These are phyloP conservation scores for Sclerotinia glacialis DNA, from an alignment of 2,329 filamentous ascomycete species.

Conservation along the genomic window DNA sequence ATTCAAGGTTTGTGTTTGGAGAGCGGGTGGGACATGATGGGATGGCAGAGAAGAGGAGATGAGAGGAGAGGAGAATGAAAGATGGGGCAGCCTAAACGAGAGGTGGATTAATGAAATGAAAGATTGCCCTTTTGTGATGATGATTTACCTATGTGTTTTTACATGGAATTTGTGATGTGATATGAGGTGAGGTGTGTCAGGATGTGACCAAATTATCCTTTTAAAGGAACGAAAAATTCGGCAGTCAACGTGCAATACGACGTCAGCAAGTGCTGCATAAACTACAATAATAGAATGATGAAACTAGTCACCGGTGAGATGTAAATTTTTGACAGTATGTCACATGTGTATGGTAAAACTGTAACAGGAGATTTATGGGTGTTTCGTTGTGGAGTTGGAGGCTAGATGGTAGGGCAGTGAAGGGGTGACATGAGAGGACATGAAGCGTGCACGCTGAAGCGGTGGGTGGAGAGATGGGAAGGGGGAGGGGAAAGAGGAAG, in stretches of 20 bases:
- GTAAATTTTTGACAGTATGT: not conserved
- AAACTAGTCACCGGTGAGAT: not conserved
- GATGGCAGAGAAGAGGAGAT: not conserved
- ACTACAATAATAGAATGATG: not conserved
- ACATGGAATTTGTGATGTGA: not conserved
- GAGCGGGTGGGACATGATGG: not conserved
- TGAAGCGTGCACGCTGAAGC: not conserved
- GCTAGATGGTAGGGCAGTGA: not conserved
- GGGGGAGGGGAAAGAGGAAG: not conserved
- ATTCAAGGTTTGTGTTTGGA: not conserved
- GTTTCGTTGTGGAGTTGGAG: not conserved
- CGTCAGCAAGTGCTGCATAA: not conserved
- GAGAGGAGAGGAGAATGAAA: not conserved
- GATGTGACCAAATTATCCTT: not conserved
- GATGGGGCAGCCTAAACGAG: not conserved
- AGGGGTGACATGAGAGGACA: not conserved
- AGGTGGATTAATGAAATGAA: constrained; percentile 17
- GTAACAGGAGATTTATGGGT: not conserved
- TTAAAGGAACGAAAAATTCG: not conserved
- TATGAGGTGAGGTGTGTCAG: not conserved
- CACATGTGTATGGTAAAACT: not conserved
- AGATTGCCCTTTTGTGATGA: constrained; percentile 4
- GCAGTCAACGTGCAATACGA: not conserved
- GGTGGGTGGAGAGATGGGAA: not conserved
- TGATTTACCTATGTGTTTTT: not conserved